These are phyloP conservation scores for Daldinia sp. DNA, from an alignment of 2,329 filamentous ascomycete species.

Conservation along the genomic window DNA sequence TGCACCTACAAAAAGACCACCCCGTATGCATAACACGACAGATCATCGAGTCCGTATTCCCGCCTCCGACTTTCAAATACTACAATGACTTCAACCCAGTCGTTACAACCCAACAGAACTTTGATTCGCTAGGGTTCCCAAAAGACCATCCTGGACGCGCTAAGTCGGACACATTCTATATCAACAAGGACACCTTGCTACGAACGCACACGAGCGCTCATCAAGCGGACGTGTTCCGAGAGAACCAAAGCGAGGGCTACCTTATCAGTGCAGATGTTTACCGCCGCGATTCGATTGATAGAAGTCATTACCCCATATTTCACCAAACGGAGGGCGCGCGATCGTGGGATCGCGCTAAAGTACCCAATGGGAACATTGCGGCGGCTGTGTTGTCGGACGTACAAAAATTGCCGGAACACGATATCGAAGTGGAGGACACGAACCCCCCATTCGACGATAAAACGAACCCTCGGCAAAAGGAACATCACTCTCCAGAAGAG, in stretches of 20 bases:
- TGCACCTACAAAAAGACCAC: conserved; percentile 94
- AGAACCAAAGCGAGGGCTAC: conserved; percentile 80
- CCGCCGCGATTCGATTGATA: conserved; percentile 92
- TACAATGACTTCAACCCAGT: conserved; percentile 86
- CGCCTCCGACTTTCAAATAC: conserved; percentile 76
- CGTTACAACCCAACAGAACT: conserved; percentile 88
- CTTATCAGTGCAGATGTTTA: conserved; percentile 96
- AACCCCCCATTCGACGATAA: conserved; percentile 82
- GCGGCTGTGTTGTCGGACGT: conserved; percentile 78
- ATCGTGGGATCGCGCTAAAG: conserved; percentile 81
- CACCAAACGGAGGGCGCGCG: conserved; percentile 98
- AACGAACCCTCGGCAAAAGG: conserved; percentile 83
- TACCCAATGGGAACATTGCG: conserved; percentile 69
- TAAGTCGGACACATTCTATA: conserved; percentile 93
- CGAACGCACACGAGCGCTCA: conserved; percentile 96
- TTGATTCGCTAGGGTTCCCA: conserved; percentile 95
- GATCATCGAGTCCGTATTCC: conserved; percentile 92
- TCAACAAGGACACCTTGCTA: conserved; percentile 85
- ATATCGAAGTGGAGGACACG: conserved; percentile 83
- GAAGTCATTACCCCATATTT: conserved; percentile 95
- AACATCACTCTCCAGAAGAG: conserved; percentile 78
- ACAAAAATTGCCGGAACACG: conserved; percentile 76
- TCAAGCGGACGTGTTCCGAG: conserved; percentile 83
- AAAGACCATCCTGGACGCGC: conserved; percentile 87
- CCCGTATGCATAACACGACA: conserved; percentile 90